Conservation (phyloP, 495 filamentous ascomycete species). For the Neurospora cerealis region DNA sequence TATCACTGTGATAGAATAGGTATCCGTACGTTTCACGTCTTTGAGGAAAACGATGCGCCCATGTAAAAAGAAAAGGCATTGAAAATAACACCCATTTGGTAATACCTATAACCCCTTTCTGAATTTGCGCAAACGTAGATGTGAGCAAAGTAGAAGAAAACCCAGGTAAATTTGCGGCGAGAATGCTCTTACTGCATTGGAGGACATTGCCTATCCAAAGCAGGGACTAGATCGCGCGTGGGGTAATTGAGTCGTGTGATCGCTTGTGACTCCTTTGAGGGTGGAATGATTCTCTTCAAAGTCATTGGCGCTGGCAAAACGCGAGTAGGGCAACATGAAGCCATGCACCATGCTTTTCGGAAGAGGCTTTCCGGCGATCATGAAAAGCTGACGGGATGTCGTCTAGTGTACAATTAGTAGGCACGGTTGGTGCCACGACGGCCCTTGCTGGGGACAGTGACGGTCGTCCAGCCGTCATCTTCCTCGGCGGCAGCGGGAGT, state of each 20-base stretch:
- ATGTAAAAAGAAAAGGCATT: background rate
- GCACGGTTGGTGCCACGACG: slow-evolving; percentile 30
- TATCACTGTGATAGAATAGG: background rate
- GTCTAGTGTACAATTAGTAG: slow-evolving; percentile 13
- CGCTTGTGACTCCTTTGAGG: background rate
- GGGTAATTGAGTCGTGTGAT: background rate
- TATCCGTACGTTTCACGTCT: background rate
- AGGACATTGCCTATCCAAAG: background rate
- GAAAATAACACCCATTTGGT: background rate
- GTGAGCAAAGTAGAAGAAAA: background rate
- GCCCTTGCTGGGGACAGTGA: slow-evolving; percentile 40
- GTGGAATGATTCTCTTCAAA: background rate
- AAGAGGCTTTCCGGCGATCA: background rate
- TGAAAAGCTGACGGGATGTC: background rate
- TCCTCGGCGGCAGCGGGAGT: slow-evolving; percentile 39
- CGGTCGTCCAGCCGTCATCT: slow-evolving; percentile 67
- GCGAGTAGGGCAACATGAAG: background rate
- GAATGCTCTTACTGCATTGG: background rate
- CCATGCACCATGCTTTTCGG: background rate
- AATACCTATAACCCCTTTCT: background rate
- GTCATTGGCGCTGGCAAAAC: background rate
- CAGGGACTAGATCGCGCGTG: background rate
- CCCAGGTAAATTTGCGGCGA: background rate
- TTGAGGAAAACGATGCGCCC: background rate
- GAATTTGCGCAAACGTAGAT: background rate